Percentiles rank a stretch among this genome's conserved stretches.
phyloP scores from a whole-genome alignment of 306 rosid genomes.

The Astragalus glycyphyllos region DNA sequence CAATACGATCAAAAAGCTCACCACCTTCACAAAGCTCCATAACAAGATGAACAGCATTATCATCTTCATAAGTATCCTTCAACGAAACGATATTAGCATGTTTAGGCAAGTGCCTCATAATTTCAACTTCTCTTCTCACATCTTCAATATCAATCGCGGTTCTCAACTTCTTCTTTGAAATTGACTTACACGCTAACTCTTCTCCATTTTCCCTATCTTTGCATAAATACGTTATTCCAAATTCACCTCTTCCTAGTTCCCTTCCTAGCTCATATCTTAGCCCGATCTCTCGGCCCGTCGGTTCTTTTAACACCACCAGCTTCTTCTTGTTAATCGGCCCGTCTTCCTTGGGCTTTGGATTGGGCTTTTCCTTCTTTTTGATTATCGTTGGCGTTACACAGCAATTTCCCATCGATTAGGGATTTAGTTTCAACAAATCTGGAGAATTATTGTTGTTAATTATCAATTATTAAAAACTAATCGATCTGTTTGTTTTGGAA shows the following conservation, averaged over 20 bases:
- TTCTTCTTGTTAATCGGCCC: slow-evolving; percentile 47
- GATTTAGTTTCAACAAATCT: background rate
- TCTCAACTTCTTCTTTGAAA: slow-evolving; percentile 82
- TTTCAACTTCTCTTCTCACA: slow-evolving; percentile 89
- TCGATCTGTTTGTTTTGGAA: background rate
- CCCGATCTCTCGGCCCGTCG: slow-evolving; percentile 81
- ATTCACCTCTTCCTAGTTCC: slow-evolving; percentile 89
- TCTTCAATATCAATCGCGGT: slow-evolving; percentile 78
- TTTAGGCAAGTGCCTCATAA: slow-evolving; percentile 73
- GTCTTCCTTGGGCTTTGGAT: slow-evolving; percentile 46
- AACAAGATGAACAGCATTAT: slow-evolving; percentile 77
- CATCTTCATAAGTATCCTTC: slow-evolving; percentile 84
- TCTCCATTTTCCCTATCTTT: slow-evolving; percentile 60
- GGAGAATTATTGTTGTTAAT: background rate
- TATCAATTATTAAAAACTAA: background rate
- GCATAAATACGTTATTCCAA: slow-evolving; percentile 80
- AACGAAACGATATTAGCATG: slow-evolving; percentile 72
- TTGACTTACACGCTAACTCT: slow-evolving; percentile 73
- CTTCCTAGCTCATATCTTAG: slow-evolving; percentile 66
- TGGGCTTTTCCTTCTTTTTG: slow-evolving; percentile 47
- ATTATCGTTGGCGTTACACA: slow-evolving; percentile 49
- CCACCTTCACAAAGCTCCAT: slow-evolving; percentile 97
- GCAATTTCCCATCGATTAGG: slow-evolving; percentile 71
- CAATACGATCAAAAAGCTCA: slow-evolving; percentile 89
- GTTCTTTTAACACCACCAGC: slow-evolving; percentile 63